Evolutionary conservation across 129 eudicot species (phyloP), one percentile per base, ranked within the genome.

Genomic region (Tanacetum coccineum): DNA sequence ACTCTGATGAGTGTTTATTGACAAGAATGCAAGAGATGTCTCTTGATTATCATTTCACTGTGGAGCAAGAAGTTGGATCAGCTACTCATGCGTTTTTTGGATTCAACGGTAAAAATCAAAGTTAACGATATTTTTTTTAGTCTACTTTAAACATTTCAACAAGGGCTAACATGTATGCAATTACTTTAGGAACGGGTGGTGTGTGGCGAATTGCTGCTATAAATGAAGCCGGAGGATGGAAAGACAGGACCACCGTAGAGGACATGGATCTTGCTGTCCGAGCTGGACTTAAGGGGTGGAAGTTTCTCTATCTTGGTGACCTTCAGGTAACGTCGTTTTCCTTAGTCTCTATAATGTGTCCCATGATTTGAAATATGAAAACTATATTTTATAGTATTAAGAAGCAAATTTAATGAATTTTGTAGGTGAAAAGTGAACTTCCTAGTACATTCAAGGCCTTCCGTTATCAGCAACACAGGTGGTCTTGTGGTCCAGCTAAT

Each of bases 1-100:
- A 94, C 66, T 67, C 99, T 4, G 84, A 94, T 62, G 99, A 94
- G 65, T 94, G 99, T 59, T 73, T 94, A 68, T 75, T 94, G 84
- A 94, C 99, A 74, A 94, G 99, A 68, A 94, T 94, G 99, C 97
- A 93, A 82, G 98, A 93, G 70, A 93, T 93, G 98, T 93, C 98
- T 9, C 73, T 93, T 49, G 98, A 93, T 76, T 93, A 93, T 73
- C 98, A 93, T 79, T 93, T 93, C 51, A 93, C 85, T 1, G 98
- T 93, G 17, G 99, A 94, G 80, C 99, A 94, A 87, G 99, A 94
- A 89, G 99, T 94, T 9, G 99, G 99, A 67, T 94, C 99, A 60
- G 84, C 99, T 56, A 94, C 99, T 57, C 99, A 94, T 76, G 97
- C 99, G 25, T 94, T 94, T 84, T 94, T 94, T 53, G 99, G 99